Percentiles rank a stretch among this genome's conserved stretches.
phyloP scores from a whole-genome alignment of 345 rosid species.

The Murraya paniculata region DNA sequence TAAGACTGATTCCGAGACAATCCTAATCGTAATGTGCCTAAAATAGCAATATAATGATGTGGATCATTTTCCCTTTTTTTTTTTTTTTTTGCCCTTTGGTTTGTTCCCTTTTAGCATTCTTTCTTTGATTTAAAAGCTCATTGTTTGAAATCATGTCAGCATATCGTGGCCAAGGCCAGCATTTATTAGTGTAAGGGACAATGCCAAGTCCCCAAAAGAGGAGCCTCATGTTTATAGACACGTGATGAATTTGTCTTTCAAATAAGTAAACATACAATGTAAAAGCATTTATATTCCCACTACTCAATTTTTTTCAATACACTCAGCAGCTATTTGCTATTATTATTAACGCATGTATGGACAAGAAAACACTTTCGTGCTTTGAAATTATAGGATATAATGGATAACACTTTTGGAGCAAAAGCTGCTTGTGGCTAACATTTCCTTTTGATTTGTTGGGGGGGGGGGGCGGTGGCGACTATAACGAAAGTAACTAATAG shows the following conservation, averaged over 20 bases:
- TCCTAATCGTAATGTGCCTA: too few species aligned
- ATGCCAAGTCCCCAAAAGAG: background rate
- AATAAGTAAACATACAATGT: background rate
- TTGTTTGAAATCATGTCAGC: background rate
- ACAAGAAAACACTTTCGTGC: slow-evolving; percentile 20
- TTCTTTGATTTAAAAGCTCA: background rate
- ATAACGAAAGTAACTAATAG: background rate
- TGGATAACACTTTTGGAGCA: background rate
- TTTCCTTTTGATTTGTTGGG: background rate
- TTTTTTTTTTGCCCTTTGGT: background rate
- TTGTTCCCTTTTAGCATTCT: background rate
- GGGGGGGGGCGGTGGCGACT: background rate
- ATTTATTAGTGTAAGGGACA: background rate
- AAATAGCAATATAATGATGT: too few species aligned
- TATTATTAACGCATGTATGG: background rate
- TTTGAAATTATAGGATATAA: background rate
- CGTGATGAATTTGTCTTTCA: background rate
- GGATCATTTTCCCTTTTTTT: too few species aligned
- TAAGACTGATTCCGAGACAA: too few species aligned
- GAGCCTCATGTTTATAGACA: background rate
- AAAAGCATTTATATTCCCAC: background rate
- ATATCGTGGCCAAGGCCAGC: background rate
- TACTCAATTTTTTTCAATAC: background rate
- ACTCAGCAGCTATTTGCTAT: background rate
- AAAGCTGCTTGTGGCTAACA: background rate